Conservation (phyloP, 1,139 yeast species). For the Kodamaea ohmeri region DNA sequence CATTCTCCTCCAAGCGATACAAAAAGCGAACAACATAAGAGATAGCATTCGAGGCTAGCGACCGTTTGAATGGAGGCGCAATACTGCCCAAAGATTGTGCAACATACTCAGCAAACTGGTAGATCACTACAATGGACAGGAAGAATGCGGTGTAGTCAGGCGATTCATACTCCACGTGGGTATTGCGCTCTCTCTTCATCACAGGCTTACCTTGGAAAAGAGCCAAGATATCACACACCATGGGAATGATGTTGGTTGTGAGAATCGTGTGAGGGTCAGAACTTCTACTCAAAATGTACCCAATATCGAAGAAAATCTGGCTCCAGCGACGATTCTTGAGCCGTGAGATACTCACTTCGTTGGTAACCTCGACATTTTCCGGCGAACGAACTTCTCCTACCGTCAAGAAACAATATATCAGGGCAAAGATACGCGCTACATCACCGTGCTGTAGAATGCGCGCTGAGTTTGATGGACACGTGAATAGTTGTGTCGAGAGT, state of each 20-base stretch:
- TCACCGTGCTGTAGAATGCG: constrained; percentile 69
- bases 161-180: constrained; percentile 88
- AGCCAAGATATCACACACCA: constrained; percentile 61
- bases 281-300: constrained; percentile 72
- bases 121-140: constrained; percentile 69
- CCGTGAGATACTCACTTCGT: constrained; percentile 44
- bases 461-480: constrained; percentile 77
- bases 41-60: constrained; percentile 30
- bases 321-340: constrained; percentile 81
- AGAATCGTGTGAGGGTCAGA: constrained; percentile 45
- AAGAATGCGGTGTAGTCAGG: constrained; percentile 82
- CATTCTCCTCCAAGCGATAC: constrained; percentile 28
- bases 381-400: constrained; percentile 53
- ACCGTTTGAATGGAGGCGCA: constrained; percentile 13
- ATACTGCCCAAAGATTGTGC: constrained; percentile 44
- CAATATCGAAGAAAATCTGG: constrained; percentile 80
- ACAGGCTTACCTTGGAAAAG: constrained; percentile 83
- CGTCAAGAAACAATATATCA: constrained; percentile 65
- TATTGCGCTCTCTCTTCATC: constrained; percentile 68
- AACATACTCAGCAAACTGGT: constrained; percentile 58
- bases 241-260: constrained; percentile 37
- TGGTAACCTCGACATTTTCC: constrained; percentile 39
- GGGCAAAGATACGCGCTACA: constrained; percentile 61
- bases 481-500: constrained; percentile 81
- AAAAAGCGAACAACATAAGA: constrained; percentile 32